Conservation (phyloP, 2,329 filamentous ascomycete species). For the Epichloe baconii region DNA sequence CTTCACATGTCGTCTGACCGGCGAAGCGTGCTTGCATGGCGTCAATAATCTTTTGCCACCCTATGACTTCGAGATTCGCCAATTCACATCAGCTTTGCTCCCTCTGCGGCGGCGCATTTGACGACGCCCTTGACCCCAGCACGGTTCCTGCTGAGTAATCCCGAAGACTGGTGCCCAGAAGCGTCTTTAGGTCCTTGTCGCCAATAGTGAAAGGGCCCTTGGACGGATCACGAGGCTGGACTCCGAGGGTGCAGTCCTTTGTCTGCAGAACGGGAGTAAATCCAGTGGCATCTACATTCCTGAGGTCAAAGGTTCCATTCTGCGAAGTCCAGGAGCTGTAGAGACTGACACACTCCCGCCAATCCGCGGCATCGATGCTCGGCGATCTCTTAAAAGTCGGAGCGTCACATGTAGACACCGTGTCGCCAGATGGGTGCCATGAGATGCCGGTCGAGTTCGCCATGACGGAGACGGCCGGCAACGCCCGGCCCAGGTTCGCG, state of each 20-base stretch:
- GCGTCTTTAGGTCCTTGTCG: slow-evolving; percentile 12
- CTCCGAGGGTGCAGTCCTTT: slow-evolving; percentile 15
- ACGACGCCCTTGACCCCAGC: slow-evolving; percentile 11
- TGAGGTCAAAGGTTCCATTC: slow-evolving; percentile 19
- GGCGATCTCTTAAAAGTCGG: slow-evolving; percentile 12
- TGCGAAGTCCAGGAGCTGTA: slow-evolving; percentile 16
- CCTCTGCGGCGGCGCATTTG: slow-evolving; percentile 8
- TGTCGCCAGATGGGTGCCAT: slow-evolving; percentile 14
- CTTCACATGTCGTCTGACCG: background rate
- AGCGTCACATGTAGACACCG: slow-evolving; percentile 15
- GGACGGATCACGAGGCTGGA: slow-evolving; percentile 11
- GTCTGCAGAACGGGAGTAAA: slow-evolving; percentile 14
- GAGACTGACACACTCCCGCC: slow-evolving; percentile 18
- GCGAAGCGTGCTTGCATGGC: background rate
- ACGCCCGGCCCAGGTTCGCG: background rate
- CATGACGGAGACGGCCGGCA: background rate
- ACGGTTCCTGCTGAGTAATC: slow-evolving; percentile 10
- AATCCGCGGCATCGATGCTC: slow-evolving; percentile 15
- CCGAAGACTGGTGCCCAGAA: slow-evolving; percentile 11
- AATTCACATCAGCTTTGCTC: slow-evolving; percentile 9
- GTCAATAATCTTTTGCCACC: background rate
- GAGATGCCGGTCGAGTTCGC: slow-evolving; percentile 10
- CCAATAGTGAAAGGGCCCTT: slow-evolving; percentile 12
- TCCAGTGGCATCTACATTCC: slow-evolving; percentile 5
- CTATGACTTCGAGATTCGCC: slow-evolving; percentile 12